These are phyloP conservation scores for Panicum hallii DNA, from an alignment of 202 grass and related monocot species.

Conservation along the genomic window DNA sequence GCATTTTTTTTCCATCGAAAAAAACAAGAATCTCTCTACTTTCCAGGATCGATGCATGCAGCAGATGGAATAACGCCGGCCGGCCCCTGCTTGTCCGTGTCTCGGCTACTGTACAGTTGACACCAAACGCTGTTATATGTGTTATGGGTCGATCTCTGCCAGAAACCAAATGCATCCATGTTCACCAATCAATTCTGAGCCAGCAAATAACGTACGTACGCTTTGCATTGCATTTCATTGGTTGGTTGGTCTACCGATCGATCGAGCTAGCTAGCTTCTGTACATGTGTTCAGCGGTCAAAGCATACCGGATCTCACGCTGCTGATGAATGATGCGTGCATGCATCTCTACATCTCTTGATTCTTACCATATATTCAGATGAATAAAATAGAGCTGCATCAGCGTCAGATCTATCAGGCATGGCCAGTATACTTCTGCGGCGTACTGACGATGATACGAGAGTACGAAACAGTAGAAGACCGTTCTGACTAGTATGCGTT, in stretches of 20 bases:
- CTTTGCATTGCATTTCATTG: too few species aligned
- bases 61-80: not conserved
- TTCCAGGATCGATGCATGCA: not conserved
- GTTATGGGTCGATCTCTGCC: conserved; percentile 8
- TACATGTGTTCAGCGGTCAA: not conserved
- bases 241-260: too few species aligned
- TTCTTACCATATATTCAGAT: not conserved
- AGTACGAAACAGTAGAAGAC: too few species aligned
- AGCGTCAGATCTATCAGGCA: not conserved
- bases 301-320: not conserved
- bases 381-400: not conserved
- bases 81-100: not conserved
- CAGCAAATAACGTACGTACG: not conserved
- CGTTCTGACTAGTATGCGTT: too few species aligned
- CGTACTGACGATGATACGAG: too few species aligned
- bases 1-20: too few species aligned
- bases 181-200: not conserved
- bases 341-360: too few species aligned
- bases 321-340: not conserved
- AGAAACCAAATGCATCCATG: conserved; percentile 15
- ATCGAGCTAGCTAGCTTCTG: too few species aligned
- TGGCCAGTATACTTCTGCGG: not conserved
- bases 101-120: not conserved
- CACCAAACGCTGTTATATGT: conserved; percentile 1
- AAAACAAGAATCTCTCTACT: not conserved